Conservation (phyloP, 106 monocot genomes). For the Narthecium ossifragum region DNA sequence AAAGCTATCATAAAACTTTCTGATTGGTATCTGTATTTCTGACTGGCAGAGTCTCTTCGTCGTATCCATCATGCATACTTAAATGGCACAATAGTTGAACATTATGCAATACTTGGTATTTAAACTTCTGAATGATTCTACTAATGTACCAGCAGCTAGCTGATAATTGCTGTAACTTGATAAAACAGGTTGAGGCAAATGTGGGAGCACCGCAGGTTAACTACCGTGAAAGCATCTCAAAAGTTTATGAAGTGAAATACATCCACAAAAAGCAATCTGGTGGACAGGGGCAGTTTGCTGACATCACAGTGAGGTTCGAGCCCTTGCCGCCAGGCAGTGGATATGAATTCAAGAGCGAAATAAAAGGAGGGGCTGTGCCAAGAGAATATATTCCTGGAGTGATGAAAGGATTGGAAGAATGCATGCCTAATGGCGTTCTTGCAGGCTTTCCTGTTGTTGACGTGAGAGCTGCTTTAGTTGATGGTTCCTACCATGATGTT, state of each 20-base stretch:
- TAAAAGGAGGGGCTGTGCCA: slow-evolving; percentile 89
- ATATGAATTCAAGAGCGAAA: slow-evolving; percentile 97
- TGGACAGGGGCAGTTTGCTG: slow-evolving; percentile 91
- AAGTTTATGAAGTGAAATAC: slow-evolving; percentile 63
- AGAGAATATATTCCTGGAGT: slow-evolving; percentile 96
- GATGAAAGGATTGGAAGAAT: slow-evolving; percentile 95
- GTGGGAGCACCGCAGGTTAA: slow-evolving; percentile 97
- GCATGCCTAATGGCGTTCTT: slow-evolving; percentile 88
- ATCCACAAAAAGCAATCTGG: slow-evolving; percentile 98
- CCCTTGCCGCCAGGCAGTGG: slow-evolving; percentile 81
- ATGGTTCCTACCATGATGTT: slow-evolving; percentile 93
- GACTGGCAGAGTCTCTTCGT: too few species aligned
- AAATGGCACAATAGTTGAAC: too few species aligned
- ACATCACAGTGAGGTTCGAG: slow-evolving; percentile 90
- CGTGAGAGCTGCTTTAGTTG: slow-evolving; percentile 78
- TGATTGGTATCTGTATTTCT: too few species aligned
- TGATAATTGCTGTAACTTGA: not conserved
- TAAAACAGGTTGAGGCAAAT: slow-evolving; percentile 92
- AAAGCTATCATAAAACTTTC: too few species aligned
- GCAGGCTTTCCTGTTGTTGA: slow-evolving; percentile 97
- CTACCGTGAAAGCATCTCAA: slow-evolving; percentile 97
- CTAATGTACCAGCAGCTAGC: too few species aligned
- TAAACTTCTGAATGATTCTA: too few species aligned
- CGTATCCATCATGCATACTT: too few species aligned
- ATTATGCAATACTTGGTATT: too few species aligned